Evolutionary conservation across 805 yeast species (phyloP).

Genomic region (Candida tammaniensis): DNA sequence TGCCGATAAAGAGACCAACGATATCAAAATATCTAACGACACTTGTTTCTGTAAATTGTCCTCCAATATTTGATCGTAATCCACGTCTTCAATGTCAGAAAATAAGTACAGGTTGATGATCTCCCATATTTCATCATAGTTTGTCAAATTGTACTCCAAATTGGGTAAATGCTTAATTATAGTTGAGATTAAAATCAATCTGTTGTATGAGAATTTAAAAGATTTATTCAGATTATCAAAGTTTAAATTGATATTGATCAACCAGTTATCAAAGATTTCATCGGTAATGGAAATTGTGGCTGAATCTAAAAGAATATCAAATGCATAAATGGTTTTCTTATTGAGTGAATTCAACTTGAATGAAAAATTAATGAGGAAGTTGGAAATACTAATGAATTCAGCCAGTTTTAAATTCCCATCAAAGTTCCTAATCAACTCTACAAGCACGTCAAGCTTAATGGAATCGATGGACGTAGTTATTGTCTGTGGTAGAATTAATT

Average conservation of each 20-base stretch:
- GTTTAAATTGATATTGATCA: slow-evolving; percentile 11
- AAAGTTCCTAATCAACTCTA: slow-evolving; percentile 51
- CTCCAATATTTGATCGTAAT: slow-evolving; percentile 41
- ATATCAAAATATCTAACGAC: slow-evolving; percentile 42
- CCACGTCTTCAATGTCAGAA: slow-evolving; percentile 30
- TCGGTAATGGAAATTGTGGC: slow-evolving; percentile 12
- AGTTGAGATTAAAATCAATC: slow-evolving; percentile 7
- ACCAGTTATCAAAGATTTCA: slow-evolving; percentile 17
- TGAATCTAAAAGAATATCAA: slow-evolving; percentile 32
- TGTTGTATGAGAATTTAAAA: slow-evolving; percentile 12
- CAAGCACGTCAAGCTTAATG: slow-evolving; percentile 60
- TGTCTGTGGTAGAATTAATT: slow-evolving; percentile 33
- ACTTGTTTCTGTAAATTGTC: slow-evolving; percentile 52
- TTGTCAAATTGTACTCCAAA: slow-evolving; percentile 3
- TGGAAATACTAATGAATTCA: slow-evolving; percentile 29
- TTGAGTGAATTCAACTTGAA: slow-evolving; percentile 37
- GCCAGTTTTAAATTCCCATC: slow-evolving; percentile 38
- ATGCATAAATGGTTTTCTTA: slow-evolving; percentile 48
- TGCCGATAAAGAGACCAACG: slow-evolving; percentile 12
- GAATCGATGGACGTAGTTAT: slow-evolving; percentile 37
- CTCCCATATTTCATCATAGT: slow-evolving; percentile 14
- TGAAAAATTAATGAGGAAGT: slow-evolving; percentile 32
- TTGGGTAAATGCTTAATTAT: slow-evolving; percentile 12
- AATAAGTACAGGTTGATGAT: slow-evolving; percentile 18
- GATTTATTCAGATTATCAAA: slow-evolving; percentile 16